Conservation (phyloP, 805 yeast genomes). For the Zygosaccharomyces siamensis region DNA sequence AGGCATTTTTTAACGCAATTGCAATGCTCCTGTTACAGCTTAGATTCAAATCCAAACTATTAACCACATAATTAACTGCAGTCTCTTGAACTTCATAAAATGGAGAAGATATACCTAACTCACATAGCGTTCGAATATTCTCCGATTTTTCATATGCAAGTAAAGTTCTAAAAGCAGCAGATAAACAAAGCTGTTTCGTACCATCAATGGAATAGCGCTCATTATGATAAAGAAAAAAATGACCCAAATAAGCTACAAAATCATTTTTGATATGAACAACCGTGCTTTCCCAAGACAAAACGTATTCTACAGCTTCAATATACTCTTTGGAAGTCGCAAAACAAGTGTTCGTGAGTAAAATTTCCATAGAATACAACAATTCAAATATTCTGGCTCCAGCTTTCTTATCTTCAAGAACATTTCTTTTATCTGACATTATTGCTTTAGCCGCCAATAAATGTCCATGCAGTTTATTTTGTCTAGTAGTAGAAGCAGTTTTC, state of each 20-base stretch:
- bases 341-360: constrained; percentile 19
- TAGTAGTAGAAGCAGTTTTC: constrained; percentile 13
- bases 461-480: constrained; percentile 58
- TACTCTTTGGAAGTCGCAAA: constrained; percentile 36
- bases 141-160: constrained; percentile 21
- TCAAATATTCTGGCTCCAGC: constrained; percentile 1
- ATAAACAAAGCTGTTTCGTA: constrained; percentile 44
- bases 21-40: constrained; percentile 8
- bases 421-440: constrained; percentile 19
- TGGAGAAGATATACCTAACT: constrained; percentile 37
- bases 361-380: constrained; percentile 1
- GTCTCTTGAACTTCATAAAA: constrained; percentile 44
- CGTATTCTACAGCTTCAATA: constrained; percentile 24
- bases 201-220: constrained; percentile 39
- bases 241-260: constrained; percentile 28
- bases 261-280: neutral
- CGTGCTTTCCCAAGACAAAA: constrained; percentile 10
- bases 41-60: neutral
- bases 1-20: constrained; percentile 21
- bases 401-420: neutral
- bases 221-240: constrained; percentile 37
- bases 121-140: constrained; percentile 28
- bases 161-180: constrained; percentile 33
- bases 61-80: constrained; percentile 36
- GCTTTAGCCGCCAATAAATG: constrained; percentile 45